Percentiles rank a stretch among this genome's conserved stretches.
phyloP scores from a whole-genome alignment of 352 stramenopile species.

The Globisporangium camurandrum region DNA sequence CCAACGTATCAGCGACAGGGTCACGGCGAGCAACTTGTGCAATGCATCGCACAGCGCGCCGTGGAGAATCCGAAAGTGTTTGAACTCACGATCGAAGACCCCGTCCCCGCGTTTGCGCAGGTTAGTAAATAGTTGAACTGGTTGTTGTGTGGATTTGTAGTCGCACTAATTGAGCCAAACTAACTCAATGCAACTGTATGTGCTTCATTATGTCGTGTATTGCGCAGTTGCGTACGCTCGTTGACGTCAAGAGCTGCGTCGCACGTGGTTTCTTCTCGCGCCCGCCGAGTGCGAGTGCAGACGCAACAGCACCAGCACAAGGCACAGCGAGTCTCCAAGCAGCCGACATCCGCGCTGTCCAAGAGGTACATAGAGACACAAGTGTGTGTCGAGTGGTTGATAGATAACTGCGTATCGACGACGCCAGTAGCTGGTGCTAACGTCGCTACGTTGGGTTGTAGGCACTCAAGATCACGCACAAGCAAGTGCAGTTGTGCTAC shows the following conservation, averaged over 20 bases:
- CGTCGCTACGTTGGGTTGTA: conserved; percentile 3
- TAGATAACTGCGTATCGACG: background rate
- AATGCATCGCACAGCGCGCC: conserved; percentile 51
- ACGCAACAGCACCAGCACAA: conserved; percentile 8
- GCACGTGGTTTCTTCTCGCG: conserved; percentile 54
- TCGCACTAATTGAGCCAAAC: background rate
- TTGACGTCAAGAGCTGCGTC: conserved; percentile 60
- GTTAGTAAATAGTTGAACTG: conserved; percentile 1
- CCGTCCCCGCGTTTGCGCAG: conserved; percentile 60
- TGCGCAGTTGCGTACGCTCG: conserved; percentile 54
- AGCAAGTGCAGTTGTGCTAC: conserved; percentile 76
- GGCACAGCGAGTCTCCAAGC: conserved; percentile 35
- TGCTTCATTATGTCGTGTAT: too few species aligned
- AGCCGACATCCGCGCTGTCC: conserved; percentile 50
- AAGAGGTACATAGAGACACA: conserved; percentile 31
- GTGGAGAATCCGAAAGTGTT: conserved; percentile 50
- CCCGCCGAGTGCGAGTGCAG: conserved; percentile 16
- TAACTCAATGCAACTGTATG: background rate
- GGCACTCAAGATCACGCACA: conserved; percentile 70
- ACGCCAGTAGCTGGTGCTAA: background rate
- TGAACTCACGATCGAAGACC: conserved; percentile 82
- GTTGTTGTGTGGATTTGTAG: background rate
- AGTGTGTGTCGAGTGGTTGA: background rate
- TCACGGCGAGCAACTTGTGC: conserved; percentile 67
- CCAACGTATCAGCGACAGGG: conserved; percentile 74